Evolutionary conservation across 257 asterid species (phyloP).

Genomic region (Echium plantagineum): DNA sequence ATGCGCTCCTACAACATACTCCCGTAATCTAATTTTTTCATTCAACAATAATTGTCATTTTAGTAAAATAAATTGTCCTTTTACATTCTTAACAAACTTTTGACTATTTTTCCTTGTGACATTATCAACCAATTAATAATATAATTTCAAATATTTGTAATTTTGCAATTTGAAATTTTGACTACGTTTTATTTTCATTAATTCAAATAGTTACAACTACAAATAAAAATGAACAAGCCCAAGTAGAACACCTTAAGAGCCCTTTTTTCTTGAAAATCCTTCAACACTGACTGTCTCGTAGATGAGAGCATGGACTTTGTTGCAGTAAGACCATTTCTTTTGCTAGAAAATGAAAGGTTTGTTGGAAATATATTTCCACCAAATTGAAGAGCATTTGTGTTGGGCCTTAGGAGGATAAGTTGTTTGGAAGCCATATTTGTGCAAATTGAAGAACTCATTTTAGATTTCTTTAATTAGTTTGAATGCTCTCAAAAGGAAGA

Average conservation of each 20-base stretch:
- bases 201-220: too few species aligned
- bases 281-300: slow-evolving; percentile 50
- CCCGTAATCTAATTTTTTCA: too few species aligned
- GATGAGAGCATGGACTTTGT: slow-evolving; percentile 53
- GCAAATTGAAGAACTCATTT: slow-evolving; percentile 51
- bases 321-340: slow-evolving; percentile 10
- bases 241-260: slow-evolving; percentile 63
- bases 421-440: slow-evolving; percentile 24
- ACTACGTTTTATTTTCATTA: too few species aligned
- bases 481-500: not conserved
- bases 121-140: too few species aligned
- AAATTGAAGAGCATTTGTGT: slow-evolving; percentile 30
- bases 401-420: slow-evolving; percentile 28
- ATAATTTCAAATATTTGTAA: too few species aligned
- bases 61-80: too few species aligned
- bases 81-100: too few species aligned
- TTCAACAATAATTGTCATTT: too few species aligned
- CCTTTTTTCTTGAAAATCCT: slow-evolving; percentile 51
- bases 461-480: not conserved
- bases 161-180: too few species aligned
- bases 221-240: too few species aligned
- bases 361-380: slow-evolving; percentile 20
- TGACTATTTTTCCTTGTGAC: too few species aligned
- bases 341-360: slow-evolving; percentile 24
- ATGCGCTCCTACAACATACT: too few species aligned